Percentiles rank a stretch among this genome's conserved stretches.
phyloP scores from a whole-genome alignment of 305 asterid genomes.

The Fraxinus sp. region DNA sequence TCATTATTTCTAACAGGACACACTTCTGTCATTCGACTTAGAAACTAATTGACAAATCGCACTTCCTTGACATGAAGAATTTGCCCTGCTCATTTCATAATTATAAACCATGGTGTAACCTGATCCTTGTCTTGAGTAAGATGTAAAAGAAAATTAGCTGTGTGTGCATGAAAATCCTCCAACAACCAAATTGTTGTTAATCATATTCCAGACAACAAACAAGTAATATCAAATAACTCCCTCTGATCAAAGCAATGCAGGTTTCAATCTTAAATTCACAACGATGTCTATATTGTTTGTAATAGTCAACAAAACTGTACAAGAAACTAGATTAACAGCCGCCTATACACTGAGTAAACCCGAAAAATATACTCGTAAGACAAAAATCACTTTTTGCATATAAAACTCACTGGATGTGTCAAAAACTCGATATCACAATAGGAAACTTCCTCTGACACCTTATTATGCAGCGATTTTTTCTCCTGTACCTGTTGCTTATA shows the following conservation, averaged over 20 bases:
- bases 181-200: neutral
- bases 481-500: conserved; percentile 42
- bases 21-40: neutral
- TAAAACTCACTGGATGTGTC: conserved; percentile 44
- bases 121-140: neutral
- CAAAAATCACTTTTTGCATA: neutral
- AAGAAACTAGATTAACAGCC: neutral
- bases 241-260: neutral
- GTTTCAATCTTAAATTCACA: neutral
- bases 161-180: conserved; percentile 6
- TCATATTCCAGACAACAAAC: neutral
- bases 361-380: neutral
- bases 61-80: neutral
- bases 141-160: neutral
- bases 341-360: neutral
- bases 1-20: neutral
- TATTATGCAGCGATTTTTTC: conserved; percentile 31
- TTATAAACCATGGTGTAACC: neutral
- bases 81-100: neutral
- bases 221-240: neutral
- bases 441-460: conserved; percentile 38
- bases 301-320: neutral
- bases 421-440: conserved; percentile 39
- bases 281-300: neutral
- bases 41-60: neutral